Base-by-base conservation (phyloP, 2,329 filamentous ascomycete genomes). In the Fusarium hostae region DNA sequence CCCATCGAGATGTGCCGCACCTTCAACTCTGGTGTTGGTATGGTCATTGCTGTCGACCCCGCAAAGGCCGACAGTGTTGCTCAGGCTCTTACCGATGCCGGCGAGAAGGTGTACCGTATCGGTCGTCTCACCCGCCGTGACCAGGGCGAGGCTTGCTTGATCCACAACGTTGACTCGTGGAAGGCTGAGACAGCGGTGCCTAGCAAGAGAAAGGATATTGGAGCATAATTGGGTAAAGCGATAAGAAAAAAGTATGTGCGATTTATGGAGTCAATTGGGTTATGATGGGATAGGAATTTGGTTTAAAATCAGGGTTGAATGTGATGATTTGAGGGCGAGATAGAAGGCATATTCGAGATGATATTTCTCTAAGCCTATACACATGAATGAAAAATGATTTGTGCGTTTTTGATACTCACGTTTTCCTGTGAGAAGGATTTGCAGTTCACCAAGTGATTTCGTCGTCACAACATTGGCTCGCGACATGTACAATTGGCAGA, bases 11-110 rank as follows among this genome's bases (percentile, higher is more conserved):
- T 98, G 88, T 94, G 92, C 56, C 88, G 94, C 63, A 96, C 94
- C 4, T 98, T 97, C 88, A 99, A 99, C 84, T 94, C 92, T 11
- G 96, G 96, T 55, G 84, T 99, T 47, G 96, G 96, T 50, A 98
- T 99, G 95, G 93, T 98, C 9, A 86, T 95, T 34, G 94, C 94
- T 9, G 94, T 98, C 5, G 88, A 88, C 32, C 84, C 87, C 61
- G 86, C 84, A 37, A 87, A 92, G 73, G 93, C 86, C 3, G 86
- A 88, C 9, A 84, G 86, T 40, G 90, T 93, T 4, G 84, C 85
- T 24, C 81, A 84, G 57, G 83, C 88, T 47, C 84, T 98, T 26
- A 85, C 90, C 76, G 85, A 84, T 30, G 86, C 88, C 20, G 73
- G 72, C 3, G 95, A 98, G 86, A 91, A 85, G 64, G 94, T 97